Base-by-base conservation (phyloP, 139 green algal genomes). In the Micromonas commoda region DNA sequence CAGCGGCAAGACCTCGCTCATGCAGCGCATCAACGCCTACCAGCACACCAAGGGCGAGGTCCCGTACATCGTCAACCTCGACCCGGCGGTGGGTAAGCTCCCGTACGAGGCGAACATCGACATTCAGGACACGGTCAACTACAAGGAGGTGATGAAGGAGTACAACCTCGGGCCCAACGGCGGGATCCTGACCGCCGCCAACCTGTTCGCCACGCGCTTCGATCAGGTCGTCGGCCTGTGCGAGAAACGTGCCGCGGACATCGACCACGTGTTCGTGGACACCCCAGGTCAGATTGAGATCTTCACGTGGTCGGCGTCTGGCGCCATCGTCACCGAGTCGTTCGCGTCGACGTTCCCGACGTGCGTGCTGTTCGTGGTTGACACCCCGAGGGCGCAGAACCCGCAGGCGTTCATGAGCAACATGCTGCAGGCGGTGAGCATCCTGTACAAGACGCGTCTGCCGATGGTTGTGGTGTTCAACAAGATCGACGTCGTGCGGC, bases 251-350 rank as follows among this genome's bases (percentile, higher is more conserved):
- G 23, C 23, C 24, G 45, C 31, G n/a, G 52, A 78, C 5, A 31
- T 94, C 16, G 67, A 92, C 37, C 93, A 91, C 79, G 85, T 98
- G 19, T 76, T 99, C 2, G 89, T 91, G 1, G 95, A 99, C 88
- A 99, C 95, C 0, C 94, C 95, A 1, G 94, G 94, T 0, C 94
- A 99, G 85, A 99, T 99, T 31, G 95, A 99, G 85, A 97, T 99
- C 78, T 99, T 99, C 89, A 98, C 95, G 0, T 99, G 95, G 95
- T 93, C 85, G 2, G 94, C 93, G 1, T 93, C 85, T 16, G 91
- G 93, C 16, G 78, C 88, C 34, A 97, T 98, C 73, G 89, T 98
- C 69, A 96, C 93, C 0, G 95, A 99, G 70, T 87, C 93, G 20
- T 91, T 99, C 67, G 94, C 94, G 20, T 90, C 85, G 35, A 82